Percentiles rank a stretch among this genome's conserved stretches.
These are phyloP conservation scores for Haplosporangium sp. DNA, from an alignment of 371 early-diverging fungal species.

Conservation along the genomic window DNA sequence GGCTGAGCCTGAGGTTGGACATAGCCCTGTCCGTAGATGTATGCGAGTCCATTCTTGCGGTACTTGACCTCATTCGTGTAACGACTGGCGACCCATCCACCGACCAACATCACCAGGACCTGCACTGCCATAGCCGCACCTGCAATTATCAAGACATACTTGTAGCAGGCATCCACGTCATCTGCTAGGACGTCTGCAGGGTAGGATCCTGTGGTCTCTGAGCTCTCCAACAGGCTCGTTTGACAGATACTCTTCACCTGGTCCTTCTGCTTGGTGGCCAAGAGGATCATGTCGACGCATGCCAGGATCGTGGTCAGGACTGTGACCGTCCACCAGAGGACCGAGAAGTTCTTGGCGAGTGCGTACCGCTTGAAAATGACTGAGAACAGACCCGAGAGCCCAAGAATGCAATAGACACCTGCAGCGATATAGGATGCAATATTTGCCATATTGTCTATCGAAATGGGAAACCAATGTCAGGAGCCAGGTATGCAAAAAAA, in stretches of 20 bases:
- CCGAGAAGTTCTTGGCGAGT: slow-evolving; percentile 49
- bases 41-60: slow-evolving; percentile 16
- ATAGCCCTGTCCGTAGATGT: slow-evolving; percentile 27
- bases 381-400: slow-evolving; percentile 28
- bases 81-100: slow-evolving; percentile 41
- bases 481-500: neutral
- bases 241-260: slow-evolving; percentile 17
- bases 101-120: slow-evolving; percentile 25
- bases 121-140: slow-evolving; percentile 17
- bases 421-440: slow-evolving; percentile 19
- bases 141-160: slow-evolving; percentile 5
- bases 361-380: slow-evolving; percentile 45
- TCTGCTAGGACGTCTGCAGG: neutral
- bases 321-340: slow-evolving; percentile 52
- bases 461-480: neutral
- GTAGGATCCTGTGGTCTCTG: slow-evolving; percentile 9
- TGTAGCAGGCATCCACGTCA: slow-evolving; percentile 26
- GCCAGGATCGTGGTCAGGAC: slow-evolving; percentile 20
- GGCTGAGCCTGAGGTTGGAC: slow-evolving; percentile 18
- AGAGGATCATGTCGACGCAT: slow-evolving; percentile 11
- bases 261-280: slow-evolving; percentile 28
- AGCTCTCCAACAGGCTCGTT: slow-evolving; percentile 4
- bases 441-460: slow-evolving; percentile 12
- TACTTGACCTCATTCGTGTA: slow-evolving; percentile 44
- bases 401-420: slow-evolving; percentile 29